Evolutionary conservation across 2,329 filamentous ascomycete genomes (phyloP).

Genomic region (Cladosporium austrohemisphaericum): DNA sequence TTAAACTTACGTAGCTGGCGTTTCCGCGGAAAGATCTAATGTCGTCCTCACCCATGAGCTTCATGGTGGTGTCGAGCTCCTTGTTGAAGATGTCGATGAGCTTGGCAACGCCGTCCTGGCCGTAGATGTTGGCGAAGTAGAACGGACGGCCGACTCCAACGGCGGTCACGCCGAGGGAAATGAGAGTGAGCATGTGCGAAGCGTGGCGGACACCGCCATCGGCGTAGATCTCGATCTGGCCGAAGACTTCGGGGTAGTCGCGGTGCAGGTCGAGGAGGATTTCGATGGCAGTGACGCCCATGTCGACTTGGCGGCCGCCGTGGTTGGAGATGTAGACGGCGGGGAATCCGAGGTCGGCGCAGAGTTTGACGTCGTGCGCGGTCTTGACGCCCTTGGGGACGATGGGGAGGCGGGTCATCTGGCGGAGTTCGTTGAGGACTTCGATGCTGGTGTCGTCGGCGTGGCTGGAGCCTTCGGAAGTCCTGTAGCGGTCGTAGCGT

Average conservation of each 20-base stretch:
- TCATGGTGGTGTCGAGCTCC: conserved; percentile 63
- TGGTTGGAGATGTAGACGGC: conserved; percentile 71
- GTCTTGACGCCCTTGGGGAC: conserved; percentile 69
- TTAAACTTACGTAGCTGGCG: conserved; percentile 21
- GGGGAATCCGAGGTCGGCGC: conserved; percentile 58
- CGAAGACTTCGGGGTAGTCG: conserved; percentile 57
- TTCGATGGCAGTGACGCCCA: conserved; percentile 53
- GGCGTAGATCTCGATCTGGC: conserved; percentile 51
- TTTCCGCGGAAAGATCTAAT: conserved; percentile 20
- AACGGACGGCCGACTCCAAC: conserved; percentile 61
- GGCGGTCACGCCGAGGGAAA: conserved; percentile 62
- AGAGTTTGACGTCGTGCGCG: conserved; percentile 58
- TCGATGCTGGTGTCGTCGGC: conserved; percentile 36
- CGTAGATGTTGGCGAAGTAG: conserved; percentile 59
- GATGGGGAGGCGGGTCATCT: conserved; percentile 33
- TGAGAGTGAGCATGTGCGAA: conserved; percentile 63
- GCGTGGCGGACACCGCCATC: conserved; percentile 65
- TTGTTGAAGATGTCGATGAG: conserved; percentile 48
- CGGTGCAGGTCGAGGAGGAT: conserved; percentile 59
- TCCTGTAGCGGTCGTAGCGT: conserved; percentile 33
- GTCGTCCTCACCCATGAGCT: conserved; percentile 50
- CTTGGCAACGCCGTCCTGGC: conserved; percentile 48
- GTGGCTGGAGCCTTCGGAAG: conserved; percentile 30
- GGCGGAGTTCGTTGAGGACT: conserved; percentile 31
- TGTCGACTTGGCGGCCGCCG: conserved; percentile 63